phyloP scores from a whole-genome alignment of 768 basidiomycete genomes.

The Lactifluus hygrophoroides region DNA sequence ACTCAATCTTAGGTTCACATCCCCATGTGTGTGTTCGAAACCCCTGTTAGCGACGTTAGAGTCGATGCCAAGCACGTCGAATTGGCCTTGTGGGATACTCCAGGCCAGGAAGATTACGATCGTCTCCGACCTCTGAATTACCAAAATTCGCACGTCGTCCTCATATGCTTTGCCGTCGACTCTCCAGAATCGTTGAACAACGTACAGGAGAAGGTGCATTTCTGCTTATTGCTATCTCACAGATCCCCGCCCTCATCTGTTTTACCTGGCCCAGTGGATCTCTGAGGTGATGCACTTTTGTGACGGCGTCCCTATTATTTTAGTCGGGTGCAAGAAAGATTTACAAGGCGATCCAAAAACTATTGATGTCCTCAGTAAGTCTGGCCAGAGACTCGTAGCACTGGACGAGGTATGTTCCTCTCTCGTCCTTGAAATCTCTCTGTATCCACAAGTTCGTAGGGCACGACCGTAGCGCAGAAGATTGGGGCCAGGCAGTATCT shows the following conservation, averaged over 20 bases:
- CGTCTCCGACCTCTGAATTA: constrained; percentile 93
- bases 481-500: too few relatives aligned
- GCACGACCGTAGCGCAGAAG: constrained; percentile 86
- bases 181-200: constrained; percentile 96
- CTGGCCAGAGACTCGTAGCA: constrained; percentile 88
- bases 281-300: constrained; percentile 99
- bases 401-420: constrained; percentile 73
- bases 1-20: constrained; percentile 74
- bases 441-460: constrained; percentile 38
- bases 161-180: constrained; percentile 98
- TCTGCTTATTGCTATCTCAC: too few relatives aligned
- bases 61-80: constrained; percentile 99
- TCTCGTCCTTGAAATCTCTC: not conserved
- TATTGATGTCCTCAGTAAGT: constrained; percentile 90
- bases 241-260: not conserved
- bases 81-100: too few relatives aligned
- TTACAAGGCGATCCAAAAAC: constrained; percentile 87
- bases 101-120: too few relatives aligned
- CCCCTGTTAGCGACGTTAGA: constrained; percentile 98
- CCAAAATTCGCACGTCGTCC: constrained; percentile 97
- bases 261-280: constrained; percentile 65
- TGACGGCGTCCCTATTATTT: too few relatives aligned
- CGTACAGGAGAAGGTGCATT: too few relatives aligned
- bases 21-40: constrained; percentile 99
- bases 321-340: too few relatives aligned